Evolutionary conservation across 345 rosid genomes (phyloP), one percentile per base, ranked within the genome.

Genomic region (Arabis alpina): DNA sequence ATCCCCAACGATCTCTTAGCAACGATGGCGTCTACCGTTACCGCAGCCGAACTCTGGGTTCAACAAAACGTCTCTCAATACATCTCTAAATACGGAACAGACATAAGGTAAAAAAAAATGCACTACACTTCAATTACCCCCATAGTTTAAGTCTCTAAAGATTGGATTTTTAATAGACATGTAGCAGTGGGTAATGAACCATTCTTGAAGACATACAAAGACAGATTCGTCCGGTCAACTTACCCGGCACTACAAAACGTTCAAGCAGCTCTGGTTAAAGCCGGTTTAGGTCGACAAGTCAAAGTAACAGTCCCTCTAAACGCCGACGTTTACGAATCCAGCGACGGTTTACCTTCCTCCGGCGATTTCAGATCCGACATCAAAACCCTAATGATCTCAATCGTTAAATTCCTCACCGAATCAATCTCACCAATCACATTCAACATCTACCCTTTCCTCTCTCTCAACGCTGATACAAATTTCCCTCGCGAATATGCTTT

Each of bases 171-270:
- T 0, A 49, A 0, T 19, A 36, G 19, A 82, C 74, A 78, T 27
- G 97, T 92, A 44, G 98, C 97, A 0, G 92, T 95, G 59, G 99
- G 90, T 13, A 95, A 92, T 45, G 99, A 95, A 58, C 98, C 98
- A 16, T 88, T 95, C 68, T 84, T 95, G 24, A 79, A 80, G 47
- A 78, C 82, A 0, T 95, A 92, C 80, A 83, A 88, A 16, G 89
- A 86, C 71, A 80, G 13, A 42, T 88, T 66, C 80, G 56, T 90
- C 19, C 51, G 49, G 1, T 78, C 85, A 58, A 88, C 90, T 42
- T 86, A 81, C 47, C 97, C 97, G 13, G 98, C 98, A 24, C 86
- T 95, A 13, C 88, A 88, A 71, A 95, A 92, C 67, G 65, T 92
- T 54, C 98, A 95, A 52, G 88, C 97, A 34, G 98, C 98, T 49